phyloP scores from a whole-genome alignment of 306 rosid genomes.

The Cyclanthera cordifolia region DNA sequence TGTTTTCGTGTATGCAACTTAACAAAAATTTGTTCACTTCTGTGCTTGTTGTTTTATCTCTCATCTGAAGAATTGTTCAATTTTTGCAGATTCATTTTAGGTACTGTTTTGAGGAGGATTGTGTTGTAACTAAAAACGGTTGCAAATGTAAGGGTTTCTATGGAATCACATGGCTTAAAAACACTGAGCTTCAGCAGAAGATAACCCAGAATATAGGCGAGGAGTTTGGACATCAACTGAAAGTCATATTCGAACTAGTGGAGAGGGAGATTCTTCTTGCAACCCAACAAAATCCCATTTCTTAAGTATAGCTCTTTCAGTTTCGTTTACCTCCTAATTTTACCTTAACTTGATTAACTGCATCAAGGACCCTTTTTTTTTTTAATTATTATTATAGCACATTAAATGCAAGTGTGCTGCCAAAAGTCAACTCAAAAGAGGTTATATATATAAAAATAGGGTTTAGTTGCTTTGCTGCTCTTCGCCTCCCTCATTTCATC shows the following conservation, averaged over 20 bases:
- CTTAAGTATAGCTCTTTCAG: background rate
- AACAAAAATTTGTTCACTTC: background rate
- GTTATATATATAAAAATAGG: no score
- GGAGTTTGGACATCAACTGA: constrained; percentile 32
- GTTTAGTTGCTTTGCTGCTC: no score
- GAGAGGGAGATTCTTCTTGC: constrained; percentile 45
- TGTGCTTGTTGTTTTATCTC: background rate
- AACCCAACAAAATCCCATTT: constrained; percentile 1
- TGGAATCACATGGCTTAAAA: constrained; percentile 50
- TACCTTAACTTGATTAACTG: no score
- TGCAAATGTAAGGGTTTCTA: constrained; percentile 50
- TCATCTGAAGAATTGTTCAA: background rate
- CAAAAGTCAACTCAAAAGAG: no score
- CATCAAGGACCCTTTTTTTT: no score
- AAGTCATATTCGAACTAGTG: constrained; percentile 41
- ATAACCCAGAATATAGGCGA: constrained; percentile 39
- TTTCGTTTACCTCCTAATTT: no score
- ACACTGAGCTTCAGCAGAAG: constrained; percentile 51
- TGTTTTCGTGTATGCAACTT: background rate
- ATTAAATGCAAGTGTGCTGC: no score
- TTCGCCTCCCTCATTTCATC: no score
- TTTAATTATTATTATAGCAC: no score
- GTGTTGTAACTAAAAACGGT: constrained; percentile 27
- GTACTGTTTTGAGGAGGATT: constrained; percentile 43
- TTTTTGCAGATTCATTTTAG: constrained; percentile 50